Percentiles rank a stretch among this genome's conserved stretches.
Conservation (phyloP, 306 rosid species). For the Inga oerstediana region DNA sequence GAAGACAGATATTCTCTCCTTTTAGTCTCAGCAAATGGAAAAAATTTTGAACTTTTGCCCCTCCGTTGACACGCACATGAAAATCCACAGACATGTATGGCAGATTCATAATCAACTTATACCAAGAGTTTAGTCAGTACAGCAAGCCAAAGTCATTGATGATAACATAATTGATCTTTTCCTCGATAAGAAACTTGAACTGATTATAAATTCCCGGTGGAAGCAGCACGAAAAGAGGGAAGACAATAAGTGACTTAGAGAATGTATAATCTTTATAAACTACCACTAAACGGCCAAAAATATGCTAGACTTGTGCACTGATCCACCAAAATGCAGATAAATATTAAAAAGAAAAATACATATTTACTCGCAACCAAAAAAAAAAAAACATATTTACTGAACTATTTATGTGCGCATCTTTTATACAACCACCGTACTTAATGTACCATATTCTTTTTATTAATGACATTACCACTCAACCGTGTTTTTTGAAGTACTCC, state of each 20-base stretch:
- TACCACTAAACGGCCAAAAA: neutral
- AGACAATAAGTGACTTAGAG: neutral
- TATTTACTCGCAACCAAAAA: neutral
- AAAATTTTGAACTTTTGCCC: neutral
- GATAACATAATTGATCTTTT: neutral
- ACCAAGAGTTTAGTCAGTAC: neutral
- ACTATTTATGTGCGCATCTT: neutral
- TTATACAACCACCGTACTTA: neutral
- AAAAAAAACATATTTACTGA: neutral
- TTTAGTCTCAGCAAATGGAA: neutral
- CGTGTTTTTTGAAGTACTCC: neutral
- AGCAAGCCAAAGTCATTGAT: neutral
- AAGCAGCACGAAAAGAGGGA: neutral
- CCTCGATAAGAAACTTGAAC: neutral
- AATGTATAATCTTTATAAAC: neutral
- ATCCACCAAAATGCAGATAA: neutral
- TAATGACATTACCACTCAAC: constrained; percentile 6
- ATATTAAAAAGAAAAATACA: neutral
- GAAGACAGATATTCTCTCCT: neutral
- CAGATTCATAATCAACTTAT: neutral
- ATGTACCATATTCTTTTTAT: neutral
- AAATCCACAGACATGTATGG: neutral
- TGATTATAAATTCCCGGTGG: neutral
- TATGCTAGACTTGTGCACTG: neutral
- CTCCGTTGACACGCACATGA: neutral